A percentile compares a stretch with the other conserved stretches of the same genome.
These are phyloP conservation scores for Torrubiellomyces zombiae DNA, from an alignment of 2,329 filamentous ascomycete genomes.

Conservation along the genomic window DNA sequence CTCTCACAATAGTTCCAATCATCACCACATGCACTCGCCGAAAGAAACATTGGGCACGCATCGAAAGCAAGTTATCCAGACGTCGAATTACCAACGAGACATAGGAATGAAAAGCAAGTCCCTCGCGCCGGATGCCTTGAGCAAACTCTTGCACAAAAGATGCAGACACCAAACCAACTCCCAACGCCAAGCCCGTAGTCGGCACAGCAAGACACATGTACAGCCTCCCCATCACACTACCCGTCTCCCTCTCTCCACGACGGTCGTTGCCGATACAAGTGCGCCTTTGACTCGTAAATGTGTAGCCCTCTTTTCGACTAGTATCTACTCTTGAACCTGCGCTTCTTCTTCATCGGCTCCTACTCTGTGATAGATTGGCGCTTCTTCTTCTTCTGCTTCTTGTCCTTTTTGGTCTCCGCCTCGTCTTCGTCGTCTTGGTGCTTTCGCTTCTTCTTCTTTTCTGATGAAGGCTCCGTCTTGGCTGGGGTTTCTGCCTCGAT, in stretches of 20 bases:
- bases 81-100: too few species aligned
- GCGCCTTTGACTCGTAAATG: too few species aligned
- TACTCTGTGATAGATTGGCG: slow-evolving; percentile 14
- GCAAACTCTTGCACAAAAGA: too few species aligned
- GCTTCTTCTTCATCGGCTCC: slow-evolving; percentile 2
- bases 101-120: slow-evolving; percentile 11
- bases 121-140: slow-evolving; percentile 17
- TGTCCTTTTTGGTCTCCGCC: slow-evolving; percentile 39
- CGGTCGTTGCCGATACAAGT: too few species aligned
- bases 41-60: too few species aligned
- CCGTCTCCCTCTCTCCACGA: too few species aligned
- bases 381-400: slow-evolving; percentile 35
- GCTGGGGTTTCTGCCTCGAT: slow-evolving; percentile 27
- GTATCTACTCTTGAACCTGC: neutral
- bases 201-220: slow-evolving; percentile 11
- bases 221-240: too few species aligned
- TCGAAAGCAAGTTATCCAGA: slow-evolving; percentile 5
- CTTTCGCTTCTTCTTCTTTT: slow-evolving; percentile 55
- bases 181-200: slow-evolving; percentile 15
- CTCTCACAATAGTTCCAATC: too few species aligned
- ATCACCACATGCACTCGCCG: too few species aligned
- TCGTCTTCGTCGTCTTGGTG: slow-evolving; percentile 52
- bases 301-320: too few species aligned
- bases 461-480: slow-evolving; percentile 17
- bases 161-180: slow-evolving; percentile 10